Evolutionary conservation across 768 basidiomycete genomes (phyloP).

Genomic region (Fomitopsis serialis): DNA sequence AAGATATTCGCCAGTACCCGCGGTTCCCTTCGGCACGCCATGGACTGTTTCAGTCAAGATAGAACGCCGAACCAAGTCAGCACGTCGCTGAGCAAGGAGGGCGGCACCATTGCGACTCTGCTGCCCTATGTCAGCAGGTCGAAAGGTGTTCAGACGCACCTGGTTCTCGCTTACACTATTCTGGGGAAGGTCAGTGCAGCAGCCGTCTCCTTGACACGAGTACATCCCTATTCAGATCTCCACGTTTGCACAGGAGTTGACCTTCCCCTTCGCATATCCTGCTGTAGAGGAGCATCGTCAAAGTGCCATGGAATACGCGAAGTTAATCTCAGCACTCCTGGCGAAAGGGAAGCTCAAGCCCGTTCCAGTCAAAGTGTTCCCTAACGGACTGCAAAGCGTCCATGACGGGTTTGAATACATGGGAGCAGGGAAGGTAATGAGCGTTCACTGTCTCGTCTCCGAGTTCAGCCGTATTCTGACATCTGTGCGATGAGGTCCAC

Average conservation of each 20-base stretch:
- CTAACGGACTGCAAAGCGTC: neutral
- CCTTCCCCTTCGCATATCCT: neutral
- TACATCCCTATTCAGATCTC: too few species aligned
- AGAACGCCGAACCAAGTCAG: constrained; percentile 3
- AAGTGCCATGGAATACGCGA: neutral
- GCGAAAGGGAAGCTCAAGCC: neutral
- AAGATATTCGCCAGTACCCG: constrained; percentile 12
- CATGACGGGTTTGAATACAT: constrained; percentile 2
- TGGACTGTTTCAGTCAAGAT: constrained; percentile 12
- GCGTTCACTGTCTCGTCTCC: neutral
- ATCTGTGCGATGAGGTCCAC: neutral
- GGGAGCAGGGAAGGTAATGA: neutral
- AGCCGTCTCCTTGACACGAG: neutral
- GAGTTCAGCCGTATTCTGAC: neutral
- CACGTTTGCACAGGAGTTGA: neutral
- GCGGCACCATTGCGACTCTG: constrained; percentile 2
- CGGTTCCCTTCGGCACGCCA: constrained; percentile 6
- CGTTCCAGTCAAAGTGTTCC: neutral
- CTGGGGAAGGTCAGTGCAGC: neutral
- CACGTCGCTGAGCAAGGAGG: constrained; percentile 2
- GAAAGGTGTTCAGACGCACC: neutral
- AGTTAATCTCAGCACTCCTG: neutral
- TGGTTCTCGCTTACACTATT: neutral
- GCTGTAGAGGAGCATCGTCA: neutral
- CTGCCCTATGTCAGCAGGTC: constrained; percentile 1